Conservation (phyloP, 108 stramenopile species). For the Poteriospumella lacustris region DNA sequence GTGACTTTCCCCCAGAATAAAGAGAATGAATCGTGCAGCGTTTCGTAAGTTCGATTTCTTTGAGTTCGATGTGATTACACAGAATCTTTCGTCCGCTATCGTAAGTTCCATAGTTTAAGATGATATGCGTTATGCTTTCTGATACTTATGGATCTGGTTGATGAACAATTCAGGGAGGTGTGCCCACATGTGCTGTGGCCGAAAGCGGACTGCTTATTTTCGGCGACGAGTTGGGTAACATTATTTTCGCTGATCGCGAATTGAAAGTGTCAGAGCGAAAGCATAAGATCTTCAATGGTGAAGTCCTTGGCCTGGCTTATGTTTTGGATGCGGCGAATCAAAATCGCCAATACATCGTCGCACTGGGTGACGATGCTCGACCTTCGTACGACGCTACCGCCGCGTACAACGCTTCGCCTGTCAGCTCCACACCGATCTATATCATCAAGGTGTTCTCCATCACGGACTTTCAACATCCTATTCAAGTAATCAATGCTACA, state of each 20-base stretch:
- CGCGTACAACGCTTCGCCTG: not conserved
- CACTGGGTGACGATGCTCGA: not conserved
- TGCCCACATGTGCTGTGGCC: constrained; percentile 24
- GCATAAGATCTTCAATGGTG: not conserved
- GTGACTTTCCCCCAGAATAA: no score
- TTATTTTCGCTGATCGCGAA: constrained; percentile 9
- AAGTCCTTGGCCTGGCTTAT: constrained; percentile 19
- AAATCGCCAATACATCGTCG: constrained; percentile 3
- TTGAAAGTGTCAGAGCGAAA: not conserved
- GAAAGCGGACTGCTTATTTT: constrained; percentile 20
- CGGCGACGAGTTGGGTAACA: constrained; percentile 4
- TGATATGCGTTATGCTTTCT: not conserved
- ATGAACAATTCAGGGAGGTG: not conserved
- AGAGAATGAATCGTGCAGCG: constrained; percentile 1
- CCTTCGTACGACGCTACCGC: not conserved
- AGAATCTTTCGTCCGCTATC: not conserved
- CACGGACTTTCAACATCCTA: not conserved
- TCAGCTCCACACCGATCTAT: no score
- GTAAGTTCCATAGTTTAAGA: no score
- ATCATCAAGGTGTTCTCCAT: not conserved
- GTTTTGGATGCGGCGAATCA: not conserved
- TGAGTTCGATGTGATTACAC: not conserved
- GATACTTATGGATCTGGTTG: not conserved
- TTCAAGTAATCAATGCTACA: not conserved
- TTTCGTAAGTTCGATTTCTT: constrained; percentile 14